Evolutionary conservation across 768 basidiomycete species (phyloP).

Genomic region (Tylopilus felleus): DNA sequence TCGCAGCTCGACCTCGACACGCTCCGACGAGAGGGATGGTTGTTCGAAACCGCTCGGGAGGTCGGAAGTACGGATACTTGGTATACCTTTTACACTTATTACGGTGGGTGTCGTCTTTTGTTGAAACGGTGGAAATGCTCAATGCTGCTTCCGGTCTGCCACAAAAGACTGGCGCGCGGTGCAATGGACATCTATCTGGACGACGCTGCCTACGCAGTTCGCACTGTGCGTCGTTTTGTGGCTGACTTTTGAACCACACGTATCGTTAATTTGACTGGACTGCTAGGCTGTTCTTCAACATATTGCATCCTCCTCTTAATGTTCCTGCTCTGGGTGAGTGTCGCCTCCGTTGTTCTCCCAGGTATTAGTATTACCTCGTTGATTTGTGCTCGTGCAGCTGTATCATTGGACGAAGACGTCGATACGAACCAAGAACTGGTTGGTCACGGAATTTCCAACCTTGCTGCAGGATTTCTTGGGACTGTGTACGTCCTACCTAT

Average conservation of each 20-base stretch:
- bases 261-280: conserved; percentile 24
- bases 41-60: conserved; percentile 63
- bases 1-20: conserved; percentile 55
- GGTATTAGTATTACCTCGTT: not conserved
- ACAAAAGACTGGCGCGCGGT: conserved; percentile 57
- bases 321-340: conserved; percentile 79
- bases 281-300: conserved; percentile 75
- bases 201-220: conserved; percentile 90
- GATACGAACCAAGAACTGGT: conserved; percentile 92
- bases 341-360: not conserved
- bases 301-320: conserved; percentile 82
- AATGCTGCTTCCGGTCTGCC: not conserved
- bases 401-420: conserved; percentile 85
- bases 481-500: conserved; percentile 57
- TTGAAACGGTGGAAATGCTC: not conserved
- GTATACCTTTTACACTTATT: conserved; percentile 85
- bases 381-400: conserved; percentile 43
- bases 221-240: conserved; percentile 60
- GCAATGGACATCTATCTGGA: conserved; percentile 64
- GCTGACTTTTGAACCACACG: not conserved
- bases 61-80: conserved; percentile 42
- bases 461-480: conserved; percentile 75
- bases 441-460: conserved; percentile 88
- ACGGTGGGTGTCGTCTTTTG: conserved; percentile 45
- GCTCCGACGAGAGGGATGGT: conserved; percentile 72